Conservation (phyloP, 2,329 filamentous ascomycete species). For the Aureobasidium lini region DNA sequence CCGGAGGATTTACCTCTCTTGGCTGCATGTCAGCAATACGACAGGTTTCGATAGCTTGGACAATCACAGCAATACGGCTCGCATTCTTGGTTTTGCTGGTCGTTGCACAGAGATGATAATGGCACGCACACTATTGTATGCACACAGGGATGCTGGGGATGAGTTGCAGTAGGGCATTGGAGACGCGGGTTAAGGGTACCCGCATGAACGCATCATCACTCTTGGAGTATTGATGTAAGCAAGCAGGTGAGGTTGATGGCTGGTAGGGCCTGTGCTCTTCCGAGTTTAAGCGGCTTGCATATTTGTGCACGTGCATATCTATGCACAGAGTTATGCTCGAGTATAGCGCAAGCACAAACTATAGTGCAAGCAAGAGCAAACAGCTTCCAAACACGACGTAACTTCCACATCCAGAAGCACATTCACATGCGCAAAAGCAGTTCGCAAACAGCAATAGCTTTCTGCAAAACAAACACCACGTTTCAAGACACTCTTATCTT, state of each 20-base stretch:
- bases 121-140: not conserved
- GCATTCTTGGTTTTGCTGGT: not conserved
- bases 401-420: conserved; percentile 5
- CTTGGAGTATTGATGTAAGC: conserved; percentile 3
- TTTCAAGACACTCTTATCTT: not conserved
- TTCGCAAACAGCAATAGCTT: not conserved
- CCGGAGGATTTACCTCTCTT: not conserved
- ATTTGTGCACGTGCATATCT: not conserved
- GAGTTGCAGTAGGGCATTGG: not conserved
- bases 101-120: not conserved
- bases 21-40: conserved; percentile 1
- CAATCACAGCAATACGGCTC: not conserved
- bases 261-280: not conserved
- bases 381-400: conserved; percentile 9
- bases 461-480: not conserved
- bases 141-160: not conserved
- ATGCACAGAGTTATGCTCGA: not conserved
- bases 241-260: conserved; percentile 8
- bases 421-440: not conserved
- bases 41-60: not conserved
- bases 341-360: not conserved
- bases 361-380: not conserved
- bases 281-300: not conserved
- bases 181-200: not conserved
- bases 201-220: conserved; percentile 8